These are phyloP conservation scores for Porogramme epimiltina DNA, from an alignment of 1,284 basidiomycete genomes.

Conservation along the genomic window DNA sequence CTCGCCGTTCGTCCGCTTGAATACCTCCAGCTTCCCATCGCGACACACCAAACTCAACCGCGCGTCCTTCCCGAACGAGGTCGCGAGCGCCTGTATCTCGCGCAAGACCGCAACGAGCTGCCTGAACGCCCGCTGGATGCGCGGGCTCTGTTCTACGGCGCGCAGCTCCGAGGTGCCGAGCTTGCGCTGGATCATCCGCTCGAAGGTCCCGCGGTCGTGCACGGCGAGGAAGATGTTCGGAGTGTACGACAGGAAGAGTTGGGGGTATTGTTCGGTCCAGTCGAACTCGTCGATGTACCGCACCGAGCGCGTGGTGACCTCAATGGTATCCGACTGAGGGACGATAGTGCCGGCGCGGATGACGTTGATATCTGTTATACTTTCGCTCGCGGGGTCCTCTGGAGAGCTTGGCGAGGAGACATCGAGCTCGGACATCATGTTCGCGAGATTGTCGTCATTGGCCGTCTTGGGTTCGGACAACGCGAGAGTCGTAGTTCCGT, in stretches of 20 bases:
- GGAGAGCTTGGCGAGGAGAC: conserved; percentile 6
- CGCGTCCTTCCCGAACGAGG: conserved; percentile 44
- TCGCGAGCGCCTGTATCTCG: conserved; percentile 43
- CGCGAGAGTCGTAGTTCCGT: too few relatives aligned
- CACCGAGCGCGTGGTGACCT: conserved; percentile 47
- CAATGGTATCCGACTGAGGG: conserved; percentile 47
- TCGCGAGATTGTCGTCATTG: conserved; percentile 40
- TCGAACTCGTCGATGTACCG: conserved; percentile 35
- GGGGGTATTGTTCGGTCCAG: conserved; percentile 51
- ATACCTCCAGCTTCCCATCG: conserved; percentile 43
- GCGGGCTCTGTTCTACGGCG: conserved; percentile 29
- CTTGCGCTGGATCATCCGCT: conserved; percentile 40
- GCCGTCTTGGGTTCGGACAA: too few relatives aligned
- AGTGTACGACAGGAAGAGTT: conserved; percentile 58
- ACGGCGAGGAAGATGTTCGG: conserved; percentile 50
- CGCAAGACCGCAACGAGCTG: conserved; percentile 43
- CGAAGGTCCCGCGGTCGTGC: conserved; percentile 48
- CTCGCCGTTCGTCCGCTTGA: conserved; percentile 38
- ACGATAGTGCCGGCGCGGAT: conserved; percentile 42
- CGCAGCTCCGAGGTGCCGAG: conserved; percentile 37
- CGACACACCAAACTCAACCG: conserved; percentile 49
- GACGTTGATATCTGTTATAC: conserved; percentile 40
- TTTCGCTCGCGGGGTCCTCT: conserved; percentile 22
- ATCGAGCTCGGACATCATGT: conserved; percentile 31
- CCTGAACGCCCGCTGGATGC: conserved; percentile 35